Conservation (phyloP, 768 basidiomycete genomes). For the Naganishia vishniacii region DNA sequence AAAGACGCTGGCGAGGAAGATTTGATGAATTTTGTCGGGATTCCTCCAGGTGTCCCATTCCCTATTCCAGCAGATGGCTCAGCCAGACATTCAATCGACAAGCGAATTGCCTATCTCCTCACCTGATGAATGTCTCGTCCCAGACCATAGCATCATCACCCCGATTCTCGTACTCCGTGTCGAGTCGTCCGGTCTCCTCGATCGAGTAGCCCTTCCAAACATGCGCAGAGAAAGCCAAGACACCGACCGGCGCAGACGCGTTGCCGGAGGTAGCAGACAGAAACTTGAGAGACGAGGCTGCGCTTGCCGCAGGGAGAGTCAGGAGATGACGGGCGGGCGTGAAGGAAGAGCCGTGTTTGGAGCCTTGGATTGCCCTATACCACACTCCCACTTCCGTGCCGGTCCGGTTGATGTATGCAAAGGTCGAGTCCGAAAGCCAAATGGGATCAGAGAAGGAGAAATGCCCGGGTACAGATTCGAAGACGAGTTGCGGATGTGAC, state of each 20-base stretch:
- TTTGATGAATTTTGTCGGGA: slow-evolving; percentile 60
- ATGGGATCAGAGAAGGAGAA: slow-evolving; percentile 23
- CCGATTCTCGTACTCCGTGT: slow-evolving; percentile 65
- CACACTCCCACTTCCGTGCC: slow-evolving; percentile 12
- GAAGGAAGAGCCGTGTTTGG: neutral
- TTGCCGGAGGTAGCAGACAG: slow-evolving; percentile 28
- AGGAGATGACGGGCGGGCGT: slow-evolving; percentile 32
- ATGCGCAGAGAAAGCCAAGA: slow-evolving; percentile 76
- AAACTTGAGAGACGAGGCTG: slow-evolving; percentile 28
- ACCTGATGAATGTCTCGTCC: slow-evolving; percentile 61
- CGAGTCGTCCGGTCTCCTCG: slow-evolving; percentile 62
- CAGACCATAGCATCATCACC: slow-evolving; percentile 70
- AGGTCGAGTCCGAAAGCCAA: slow-evolving; percentile 20
- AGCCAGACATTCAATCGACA: neutral
- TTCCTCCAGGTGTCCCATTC: slow-evolving; percentile 75
- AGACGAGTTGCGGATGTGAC: slow-evolving; percentile 10
- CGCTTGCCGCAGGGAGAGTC: slow-evolving; percentile 31
- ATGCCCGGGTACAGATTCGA: slow-evolving; percentile 2
- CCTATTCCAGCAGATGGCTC: neutral
- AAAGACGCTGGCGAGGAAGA: slow-evolving; percentile 63
- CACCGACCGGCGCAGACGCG: slow-evolving; percentile 47
- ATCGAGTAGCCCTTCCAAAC: slow-evolving; percentile 74
- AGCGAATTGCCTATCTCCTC: neutral
- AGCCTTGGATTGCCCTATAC: neutral
- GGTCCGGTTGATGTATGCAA: slow-evolving; percentile 27